Evolutionary conservation across 805 yeast species (phyloP), one percentile per base, ranked within the genome.

Genomic region (Suhomyces kilbournensis): DNA sequence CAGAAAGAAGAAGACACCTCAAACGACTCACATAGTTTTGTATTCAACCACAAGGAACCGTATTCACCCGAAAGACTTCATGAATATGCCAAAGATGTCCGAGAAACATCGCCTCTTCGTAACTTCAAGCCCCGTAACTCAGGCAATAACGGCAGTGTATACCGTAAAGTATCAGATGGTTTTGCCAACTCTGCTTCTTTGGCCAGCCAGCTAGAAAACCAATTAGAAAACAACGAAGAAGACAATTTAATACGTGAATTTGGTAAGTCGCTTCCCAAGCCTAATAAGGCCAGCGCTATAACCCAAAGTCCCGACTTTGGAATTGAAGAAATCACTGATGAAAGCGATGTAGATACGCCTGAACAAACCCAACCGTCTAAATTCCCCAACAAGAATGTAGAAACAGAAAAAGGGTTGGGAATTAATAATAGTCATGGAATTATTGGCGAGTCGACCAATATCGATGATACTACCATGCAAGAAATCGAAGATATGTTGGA

Each of bases 401-500:
- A 46, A 39, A 54, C 17, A n/a, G 35, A 32, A 32, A 32, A 32
- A n/a, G 35, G 35, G 9, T 51, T 50, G 39, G 58, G 53, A 17
- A 56, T 51, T 17, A 40, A 34, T 42, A 22, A 38, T 12, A n/a
- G 32, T n/a, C 38, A 44, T n/a, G 59, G 56, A 14, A 26, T 56
- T 17, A 52, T 55, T 44, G 64, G 53, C 22, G 57, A 60, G 22
- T 54, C 65, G 6, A 56, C 64, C 9, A 53, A 52, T 23, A 30
- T 59, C 19, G 53, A 55, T 5, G 46, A 56, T 17, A 51, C 52
- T 35, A n/a, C 48, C 14, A 73, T 74, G 45, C 72, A 71, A 55
- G 79, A 74, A 42, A 68, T 74, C 35, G 75, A 71, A 50, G 68
- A 65, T 47, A 69, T 69, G 58, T 67, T 74, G 68, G 74, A 70